Conservation (phyloP, 2,329 filamentous ascomycete species). For the Endothia cerciana region DNA sequence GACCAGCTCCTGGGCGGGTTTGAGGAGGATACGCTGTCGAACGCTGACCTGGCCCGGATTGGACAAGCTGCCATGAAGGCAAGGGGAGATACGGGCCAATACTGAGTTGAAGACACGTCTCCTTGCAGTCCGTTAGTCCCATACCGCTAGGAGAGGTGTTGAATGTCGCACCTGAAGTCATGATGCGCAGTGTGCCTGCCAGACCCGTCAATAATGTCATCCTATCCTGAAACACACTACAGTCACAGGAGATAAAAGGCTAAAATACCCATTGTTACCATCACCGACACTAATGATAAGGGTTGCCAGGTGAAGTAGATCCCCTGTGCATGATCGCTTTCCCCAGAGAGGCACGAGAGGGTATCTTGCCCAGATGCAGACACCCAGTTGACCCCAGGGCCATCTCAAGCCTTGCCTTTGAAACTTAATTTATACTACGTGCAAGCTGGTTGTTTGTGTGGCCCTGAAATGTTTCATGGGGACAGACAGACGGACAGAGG, state of each 20-base stretch:
- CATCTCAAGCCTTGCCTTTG: not conserved
- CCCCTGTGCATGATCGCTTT: not conserved
- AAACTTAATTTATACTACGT: no score
- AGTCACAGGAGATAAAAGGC: not conserved
- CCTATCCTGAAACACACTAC: not conserved
- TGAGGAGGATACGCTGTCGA: slow-evolving; percentile 49
- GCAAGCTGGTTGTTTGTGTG: not conserved
- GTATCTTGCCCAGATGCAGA: not conserved
- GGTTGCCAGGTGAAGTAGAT: not conserved
- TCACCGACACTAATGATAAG: not conserved
- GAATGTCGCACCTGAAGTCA: not conserved
- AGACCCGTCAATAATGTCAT: not conserved
- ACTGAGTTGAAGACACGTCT: not conserved
- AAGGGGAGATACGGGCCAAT: not conserved
- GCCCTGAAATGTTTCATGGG: slow-evolving; percentile 1
- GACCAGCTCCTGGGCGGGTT: slow-evolving; percentile 50
- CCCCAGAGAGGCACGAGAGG: not conserved
- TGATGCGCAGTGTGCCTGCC: not conserved
- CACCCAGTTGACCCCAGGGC: not conserved
- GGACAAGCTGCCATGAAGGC: slow-evolving; percentile 30
- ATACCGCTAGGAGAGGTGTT: not conserved
- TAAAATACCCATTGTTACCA: not conserved
- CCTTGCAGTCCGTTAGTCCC: not conserved
- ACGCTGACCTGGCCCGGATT: slow-evolving; percentile 47
- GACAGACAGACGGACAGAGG: not conserved